Base-by-base conservation (phyloP, 1,284 basidiomycete species). In the Lignosus rhinocerotis region DNA sequence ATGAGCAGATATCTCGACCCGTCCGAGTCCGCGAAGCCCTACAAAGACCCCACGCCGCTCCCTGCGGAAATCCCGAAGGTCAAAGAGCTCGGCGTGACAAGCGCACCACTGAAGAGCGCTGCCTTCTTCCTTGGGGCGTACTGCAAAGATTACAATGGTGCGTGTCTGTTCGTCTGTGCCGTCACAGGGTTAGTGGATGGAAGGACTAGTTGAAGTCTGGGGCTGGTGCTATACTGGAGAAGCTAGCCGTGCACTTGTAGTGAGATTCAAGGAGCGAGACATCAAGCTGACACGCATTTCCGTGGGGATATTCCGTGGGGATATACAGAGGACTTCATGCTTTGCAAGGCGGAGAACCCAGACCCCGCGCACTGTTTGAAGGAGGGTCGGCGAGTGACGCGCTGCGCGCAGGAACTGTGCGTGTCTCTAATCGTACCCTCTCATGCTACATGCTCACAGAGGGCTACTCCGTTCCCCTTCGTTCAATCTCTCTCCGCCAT, bases 141-240 rank as follows among this genome's bases (percentile, higher is more conserved):
- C 74, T 99, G 96, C 85, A 93, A 94, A 78, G 92, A 94, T 60
- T 96, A 90, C 80, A 98, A 98, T 78, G 97, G 96, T 96, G 69
- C 46, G 56, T 53, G 51, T 53, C 9, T 14, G 11, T 12, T 41
- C 34, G 25, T 10, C 2, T 44, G 21, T 19, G 51, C 30, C 19
- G 34, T 19, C 25, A 25, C 25, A 25, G 25, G 2, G 25, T 25
- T 25, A 25, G 25, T 25, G 25, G 25, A 25, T 2, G 25, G 25
- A 25, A 25, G 25, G 25, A 25, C 25, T 25, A 25, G 25, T 25
- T 25, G 25, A 4, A 25, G 4, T 25, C 2, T 25, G 25, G 25
- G 25, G 25, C 25, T 25, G 25, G 25, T 25, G 25, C 4, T 4
- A 25, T 25, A 25, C 25, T 25, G 25, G 25, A 25, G 25, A 25